Conservation (phyloP, 108 stramenopile species). For the Cyclotella cryptica region DNA sequence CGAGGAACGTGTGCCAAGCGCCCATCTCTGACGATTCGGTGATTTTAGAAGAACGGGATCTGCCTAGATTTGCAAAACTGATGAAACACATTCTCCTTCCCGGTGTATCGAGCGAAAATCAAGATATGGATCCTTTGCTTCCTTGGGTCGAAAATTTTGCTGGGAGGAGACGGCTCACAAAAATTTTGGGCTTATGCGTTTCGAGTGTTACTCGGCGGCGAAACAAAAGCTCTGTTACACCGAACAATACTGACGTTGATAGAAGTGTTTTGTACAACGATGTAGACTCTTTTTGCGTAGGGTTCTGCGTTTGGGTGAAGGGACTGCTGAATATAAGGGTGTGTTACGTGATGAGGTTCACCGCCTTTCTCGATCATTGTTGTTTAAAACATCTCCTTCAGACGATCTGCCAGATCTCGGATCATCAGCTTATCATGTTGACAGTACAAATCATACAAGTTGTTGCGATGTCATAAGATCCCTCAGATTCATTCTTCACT, state of each 20-base stretch:
- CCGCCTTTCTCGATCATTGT: conserved; percentile 31
- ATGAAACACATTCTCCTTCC: conserved; percentile 67
- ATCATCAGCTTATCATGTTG: too few relatives aligned
- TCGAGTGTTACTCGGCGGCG: conserved; percentile 33
- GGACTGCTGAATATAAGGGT: conserved; percentile 24
- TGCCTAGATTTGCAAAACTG: conserved; percentile 47
- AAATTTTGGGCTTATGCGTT: conserved; percentile 46
- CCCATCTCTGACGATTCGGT: conserved; percentile 15
- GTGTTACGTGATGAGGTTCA: conserved; percentile 34
- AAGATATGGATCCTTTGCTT: conserved; percentile 65
- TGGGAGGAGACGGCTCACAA: conserved; percentile 54
- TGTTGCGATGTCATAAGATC: conserved; percentile 43
- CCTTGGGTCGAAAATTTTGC: conserved; percentile 64
- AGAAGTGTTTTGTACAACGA: background rate
- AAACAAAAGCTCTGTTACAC: background rate
- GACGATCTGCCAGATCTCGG: background rate
- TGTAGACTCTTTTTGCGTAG: conserved; percentile 46
- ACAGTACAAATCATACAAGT: conserved; percentile 11
- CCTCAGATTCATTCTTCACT: conserved; percentile 58
- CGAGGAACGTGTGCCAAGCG: conserved; percentile 31
- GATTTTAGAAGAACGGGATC: conserved; percentile 49
- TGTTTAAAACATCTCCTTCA: conserved; percentile 33
- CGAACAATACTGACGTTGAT: background rate
- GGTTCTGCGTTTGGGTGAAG: conserved; percentile 31
- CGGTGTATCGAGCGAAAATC: conserved; percentile 60